A percentile compares a stretch with the other conserved stretches of the same genome.
These are phyloP conservation scores for Lyophyllum decastes DNA, from an alignment of 768 basidiomycete species.

Conservation along the genomic window DNA sequence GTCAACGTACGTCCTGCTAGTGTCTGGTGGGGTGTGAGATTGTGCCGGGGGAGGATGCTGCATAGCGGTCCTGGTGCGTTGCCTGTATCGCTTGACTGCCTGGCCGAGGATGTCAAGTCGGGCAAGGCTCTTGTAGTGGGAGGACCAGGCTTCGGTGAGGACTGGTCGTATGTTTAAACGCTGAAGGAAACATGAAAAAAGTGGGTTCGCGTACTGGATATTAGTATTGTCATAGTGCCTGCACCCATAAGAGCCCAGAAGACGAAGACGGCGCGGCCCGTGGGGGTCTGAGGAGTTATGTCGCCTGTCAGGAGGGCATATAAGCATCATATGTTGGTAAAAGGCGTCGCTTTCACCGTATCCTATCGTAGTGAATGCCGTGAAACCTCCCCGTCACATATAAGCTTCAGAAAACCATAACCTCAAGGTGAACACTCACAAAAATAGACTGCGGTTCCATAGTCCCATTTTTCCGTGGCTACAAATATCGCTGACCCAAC, in stretches of 20 bases:
- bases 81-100: slow-evolving; percentile 45
- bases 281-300: slow-evolving; percentile 56
- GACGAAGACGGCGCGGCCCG: slow-evolving; percentile 76
- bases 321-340: not conserved
- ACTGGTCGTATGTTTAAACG: slow-evolving; percentile 34
- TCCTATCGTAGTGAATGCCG: slow-evolving; percentile 75
- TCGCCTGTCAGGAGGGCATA: slow-evolving; percentile 44
- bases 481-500: slow-evolving; percentile 73
- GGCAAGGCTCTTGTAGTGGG: slow-evolving; percentile 61
- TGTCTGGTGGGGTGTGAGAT: slow-evolving; percentile 1
- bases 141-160: slow-evolving; percentile 65
- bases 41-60: not conserved
- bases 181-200: not conserved
- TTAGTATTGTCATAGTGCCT: slow-evolving; percentile 72
- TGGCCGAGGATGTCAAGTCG: slow-evolving; percentile 44
- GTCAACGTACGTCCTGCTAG: slow-evolving; percentile 7
- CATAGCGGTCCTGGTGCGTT: not conserved
- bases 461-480: slow-evolving; percentile 69
- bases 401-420: not conserved
- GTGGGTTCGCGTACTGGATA: slow-evolving; percentile 53
- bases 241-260: slow-evolving; percentile 80
- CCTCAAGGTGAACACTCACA: slow-evolving; percentile 42
- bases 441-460: slow-evolving; percentile 68
- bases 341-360: slow-evolving; percentile 43
- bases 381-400: slow-evolving; percentile 50